Base-by-base conservation (phyloP, 2,329 filamentous ascomycete species). In the Rutstroemia sp. region DNA sequence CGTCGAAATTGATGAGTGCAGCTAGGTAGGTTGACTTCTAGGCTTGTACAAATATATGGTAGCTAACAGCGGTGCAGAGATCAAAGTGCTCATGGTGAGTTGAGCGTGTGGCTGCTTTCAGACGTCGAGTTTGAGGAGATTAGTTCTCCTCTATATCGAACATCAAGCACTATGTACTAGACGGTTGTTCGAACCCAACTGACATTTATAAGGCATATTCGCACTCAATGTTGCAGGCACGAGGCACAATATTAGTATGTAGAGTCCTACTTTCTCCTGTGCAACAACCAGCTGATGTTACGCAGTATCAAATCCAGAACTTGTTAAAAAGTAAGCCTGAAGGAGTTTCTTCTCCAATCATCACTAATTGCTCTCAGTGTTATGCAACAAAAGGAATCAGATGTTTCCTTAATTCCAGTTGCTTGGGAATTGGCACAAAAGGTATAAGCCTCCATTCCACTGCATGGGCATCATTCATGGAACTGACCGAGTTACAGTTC, bases 171-270 rank as follows among this genome's bases (percentile, higher is more conserved):
- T 10, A 10, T 34, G 30, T 12, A 34, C 10, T 10, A 5, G 30
- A 4, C 12, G 12, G 39, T 42, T 42, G 3, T n/a, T 49, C 12
- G 14, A 49, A 17, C 14, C 23, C 19, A n/a, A 12, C 52, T 54
- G 23, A 54, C 9, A n/a, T 42, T 41, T 10, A 37, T 4, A 2
- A 54, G 53, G 53, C 2, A 63, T 67, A 2, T 69, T 68, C 61
- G 58, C 65, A 9, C 38, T 69, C 25, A 60, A 62, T 45, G 48
- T 68, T 48, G 65, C 65, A 8, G 48, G 54, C 1, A 60, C 59
- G 16, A 67, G 59, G 16, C 59, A 66, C 44, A 67, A 66, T 55
- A 62, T 68, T 17, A 60, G 64, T 67, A 56, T 47, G 60, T 63
- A 37, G 17, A 12, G 44, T 51, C 23, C 45, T 39, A 38, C 34